Evolutionary conservation across 2,329 filamentous ascomycete species (phyloP), one percentile per base, ranked within the genome.

Genomic region (Fusarium nodosum): DNA sequence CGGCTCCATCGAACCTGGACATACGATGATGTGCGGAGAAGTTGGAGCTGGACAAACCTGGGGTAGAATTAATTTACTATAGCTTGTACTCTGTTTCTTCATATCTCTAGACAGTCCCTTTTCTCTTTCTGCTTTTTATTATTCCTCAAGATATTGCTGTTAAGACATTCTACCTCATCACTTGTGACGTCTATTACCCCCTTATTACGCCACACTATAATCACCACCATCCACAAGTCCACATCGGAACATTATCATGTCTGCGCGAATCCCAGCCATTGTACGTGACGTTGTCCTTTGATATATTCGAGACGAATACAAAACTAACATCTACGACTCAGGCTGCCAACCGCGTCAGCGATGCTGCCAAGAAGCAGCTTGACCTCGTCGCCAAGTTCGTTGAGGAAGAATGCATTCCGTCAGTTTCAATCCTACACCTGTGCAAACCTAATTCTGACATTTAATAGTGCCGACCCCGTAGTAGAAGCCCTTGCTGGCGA

Each of bases 321-420:
- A 44, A 9, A 45, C 68, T 75, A 31, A 75, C 45, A 3, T 9
- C 22, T 22, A 16, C 4, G 7, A 30, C 7, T 2, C 31, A 87
- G 85, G 84, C 82, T 58, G 76, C 79, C 57, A 76, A 85, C 74
- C 84, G 86, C 79, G 93, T 97, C 72, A 97, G 93, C 82, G 93
- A 97, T 64, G 86, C 88, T 76, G 94, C 94, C 54, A 93, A 91
- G 82, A 90, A 92, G 85, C 93, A 91, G 31, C 84, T 97, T 72
- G 94, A 97, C 77, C 78, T 93, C 70, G 93, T 99, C 72, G 93
- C 95, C 84, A 93, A 94, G 81, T 99, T 99, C 76, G 96, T 99
- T 74, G 93, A 98, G 78, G 94, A 97, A 81, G 94, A 97, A 85
- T 99, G 92, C 79, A 91, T 94, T 72, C 92, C 91, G 88, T 90